Percentiles rank a stretch among this genome's conserved stretches.
phyloP scores from a whole-genome alignment of 208 protist genomes.

The Histomonas meleagridis region DNA sequence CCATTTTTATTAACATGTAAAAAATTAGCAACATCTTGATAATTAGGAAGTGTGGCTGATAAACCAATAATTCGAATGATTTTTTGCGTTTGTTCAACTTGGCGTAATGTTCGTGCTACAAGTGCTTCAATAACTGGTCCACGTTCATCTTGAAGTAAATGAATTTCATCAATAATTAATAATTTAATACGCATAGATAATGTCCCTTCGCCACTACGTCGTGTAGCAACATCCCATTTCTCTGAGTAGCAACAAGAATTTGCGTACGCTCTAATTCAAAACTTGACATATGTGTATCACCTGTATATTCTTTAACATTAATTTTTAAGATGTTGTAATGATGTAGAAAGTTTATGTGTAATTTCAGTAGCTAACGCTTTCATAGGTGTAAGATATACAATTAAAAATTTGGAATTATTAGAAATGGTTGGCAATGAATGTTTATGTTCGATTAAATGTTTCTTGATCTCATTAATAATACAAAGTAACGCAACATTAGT shows the following conservation, averaged over 20 bases:
- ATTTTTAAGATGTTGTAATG: conserved; percentile 67
- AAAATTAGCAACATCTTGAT: conserved; percentile 91
- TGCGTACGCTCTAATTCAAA: conserved; percentile 84
- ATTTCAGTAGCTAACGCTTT: conserved; percentile 98
- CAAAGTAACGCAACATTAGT: conserved; percentile 98
- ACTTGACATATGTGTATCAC: conserved; percentile 83
- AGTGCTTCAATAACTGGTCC: conserved; percentile 95
- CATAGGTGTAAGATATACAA: conserved; percentile 99
- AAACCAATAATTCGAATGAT: conserved; percentile 87
- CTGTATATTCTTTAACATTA: conserved; percentile 77
- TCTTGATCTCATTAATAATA: conserved; percentile 77
- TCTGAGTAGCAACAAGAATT: conserved; percentile 79
- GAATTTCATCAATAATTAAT: conserved; percentile 93
- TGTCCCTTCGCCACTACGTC: conserved; percentile 71
- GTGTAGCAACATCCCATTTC: conserved; percentile 99
- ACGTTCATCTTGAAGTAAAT: conserved; percentile 94
- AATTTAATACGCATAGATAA: conserved; percentile 63
- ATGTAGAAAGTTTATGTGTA: conserved; percentile 77
- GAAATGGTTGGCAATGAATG: not conserved
- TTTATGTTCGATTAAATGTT: not conserved
- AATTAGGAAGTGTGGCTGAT: conserved; percentile 96
- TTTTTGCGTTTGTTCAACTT: conserved; percentile 56
- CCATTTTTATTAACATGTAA: conserved; percentile 78
- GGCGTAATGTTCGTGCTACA: conserved; percentile 80
- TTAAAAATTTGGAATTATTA: conserved; percentile 69